Base-by-base conservation (phyloP, 2,329 filamentous ascomycete genomes). In the Atkinsonella hypoxylon region DNA sequence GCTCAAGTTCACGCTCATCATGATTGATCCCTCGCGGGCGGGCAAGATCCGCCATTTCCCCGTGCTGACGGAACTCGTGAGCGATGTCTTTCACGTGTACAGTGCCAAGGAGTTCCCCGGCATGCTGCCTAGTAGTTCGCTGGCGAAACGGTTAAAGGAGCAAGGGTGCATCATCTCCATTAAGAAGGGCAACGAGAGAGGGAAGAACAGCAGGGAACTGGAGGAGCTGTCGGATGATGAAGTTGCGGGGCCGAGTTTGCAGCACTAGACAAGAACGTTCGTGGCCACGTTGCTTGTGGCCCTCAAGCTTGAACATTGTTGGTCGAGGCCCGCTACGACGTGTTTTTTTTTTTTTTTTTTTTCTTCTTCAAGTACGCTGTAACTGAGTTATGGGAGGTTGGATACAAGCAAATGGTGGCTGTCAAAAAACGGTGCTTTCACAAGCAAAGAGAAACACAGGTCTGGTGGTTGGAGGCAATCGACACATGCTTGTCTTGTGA, bases 21-120 rank as follows among this genome's bases (percentile, higher is more conserved):
- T 85, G 53, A 76, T 91, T 41, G 81, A 89, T 56, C 81, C 82
- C 2, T 67, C 67, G 36, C 69, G 70, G 13, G 75, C 75, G 2
- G 81, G 79, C 30, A 48, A 58, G 22, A 47, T 64, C 9, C 66
- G 65, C 44, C 70, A 67, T 48, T 76, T 72, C 13, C 76, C 75
- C 20, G 72, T 79, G 15, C 65, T 71, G n/a, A 72, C 71, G 9
- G 70, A 70, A 18, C 70, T 68, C 15, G 75, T 82, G 67, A 88
- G 81, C 61, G 79, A 87, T 15, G 70, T 82, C n/a, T 90, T 93
- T 61, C 81, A 78, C 12, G 87, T 90, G 8, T 90, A 85, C 64
- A 89, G 84, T 42, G 87, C 87, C 42, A 93, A 91, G 63, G 87
- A 91, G 61, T 93, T 93, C 53, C 85, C 86, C 0, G 87, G 87